These are phyloP conservation scores for Neckera pumila DNA, from an alignment of 225 moss, liverwort and hornwort genomes.

Conservation along the genomic window DNA sequence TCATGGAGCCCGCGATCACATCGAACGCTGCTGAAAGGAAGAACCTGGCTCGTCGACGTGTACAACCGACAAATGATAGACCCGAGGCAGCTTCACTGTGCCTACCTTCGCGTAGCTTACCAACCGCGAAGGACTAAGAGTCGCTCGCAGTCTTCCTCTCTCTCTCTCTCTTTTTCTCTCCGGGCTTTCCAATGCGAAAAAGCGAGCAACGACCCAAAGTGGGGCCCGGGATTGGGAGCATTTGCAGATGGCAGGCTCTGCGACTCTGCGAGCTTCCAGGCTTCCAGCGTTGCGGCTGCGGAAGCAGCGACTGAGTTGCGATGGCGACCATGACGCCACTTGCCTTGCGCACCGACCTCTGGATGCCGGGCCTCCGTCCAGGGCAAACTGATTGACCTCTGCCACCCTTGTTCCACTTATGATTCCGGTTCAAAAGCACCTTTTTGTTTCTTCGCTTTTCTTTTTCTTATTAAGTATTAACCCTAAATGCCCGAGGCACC, in stretches of 20 bases:
- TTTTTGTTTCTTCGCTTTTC: not conserved
- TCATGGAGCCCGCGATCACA: not conserved
- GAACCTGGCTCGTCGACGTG: not conserved
- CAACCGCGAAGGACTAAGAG: not conserved
- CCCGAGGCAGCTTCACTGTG: not conserved
- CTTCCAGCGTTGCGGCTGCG: not conserved
- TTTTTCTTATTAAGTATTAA: not conserved
- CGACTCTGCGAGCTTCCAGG: not conserved
- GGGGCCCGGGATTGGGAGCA: not conserved
- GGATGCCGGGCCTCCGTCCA: not conserved
- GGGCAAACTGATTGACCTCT: not conserved
- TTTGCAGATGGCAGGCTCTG: not conserved
- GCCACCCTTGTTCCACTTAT: not conserved
- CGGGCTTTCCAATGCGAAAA: not conserved
- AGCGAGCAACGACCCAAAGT: not conserved
- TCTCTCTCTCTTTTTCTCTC: no score
- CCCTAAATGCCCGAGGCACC: no score
- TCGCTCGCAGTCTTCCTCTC: not conserved
- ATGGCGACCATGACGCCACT: not conserved
- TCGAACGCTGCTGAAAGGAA: not conserved
- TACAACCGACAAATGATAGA: not conserved
- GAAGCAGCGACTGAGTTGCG: not conserved
- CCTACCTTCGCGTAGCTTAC: not conserved
- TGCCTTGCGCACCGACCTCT: not conserved
- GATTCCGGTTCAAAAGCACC: not conserved